Evolutionary conservation across 768 basidiomycete species (phyloP).

Genomic region (Cystofilobasidium bisporidii): DNA sequence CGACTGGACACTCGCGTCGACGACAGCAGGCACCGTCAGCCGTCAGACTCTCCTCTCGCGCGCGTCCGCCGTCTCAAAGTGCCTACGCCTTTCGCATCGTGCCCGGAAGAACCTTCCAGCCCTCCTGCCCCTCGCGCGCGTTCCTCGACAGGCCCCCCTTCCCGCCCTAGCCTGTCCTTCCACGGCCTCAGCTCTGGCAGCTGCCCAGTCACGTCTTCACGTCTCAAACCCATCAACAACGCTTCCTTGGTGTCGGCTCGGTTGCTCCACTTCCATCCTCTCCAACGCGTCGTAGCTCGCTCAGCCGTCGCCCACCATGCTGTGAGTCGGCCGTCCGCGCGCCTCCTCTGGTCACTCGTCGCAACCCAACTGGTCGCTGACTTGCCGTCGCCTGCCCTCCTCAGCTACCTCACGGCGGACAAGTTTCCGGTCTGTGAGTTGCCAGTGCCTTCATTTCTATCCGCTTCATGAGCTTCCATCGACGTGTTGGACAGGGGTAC

Average conservation of each 20-base stretch:
- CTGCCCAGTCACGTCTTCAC: too few relatives aligned
- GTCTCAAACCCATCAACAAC: background rate
- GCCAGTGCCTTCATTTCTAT: background rate
- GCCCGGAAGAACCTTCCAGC: background rate
- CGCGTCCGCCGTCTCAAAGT: too few relatives aligned
- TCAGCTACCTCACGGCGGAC: constrained; percentile 70
- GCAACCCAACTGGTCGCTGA: too few relatives aligned
- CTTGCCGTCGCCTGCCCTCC: background rate
- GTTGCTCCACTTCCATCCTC: too few relatives aligned
- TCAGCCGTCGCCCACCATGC: constrained; percentile 1
- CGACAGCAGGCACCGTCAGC: too few relatives aligned
- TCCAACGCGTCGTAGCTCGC: background rate
- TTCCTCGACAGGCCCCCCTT: background rate
- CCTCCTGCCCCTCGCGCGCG: too few relatives aligned
- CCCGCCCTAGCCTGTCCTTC: background rate
- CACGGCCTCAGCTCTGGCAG: background rate
- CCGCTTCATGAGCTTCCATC: too few relatives aligned
- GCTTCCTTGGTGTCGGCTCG: too few relatives aligned
- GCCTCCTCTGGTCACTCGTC: background rate
- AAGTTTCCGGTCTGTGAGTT: constrained; percentile 79
- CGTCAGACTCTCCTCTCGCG: too few relatives aligned
- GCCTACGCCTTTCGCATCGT: too few relatives aligned
- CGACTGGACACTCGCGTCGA: too few relatives aligned
- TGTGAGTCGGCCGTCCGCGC: constrained; percentile 9
- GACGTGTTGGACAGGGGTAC: background rate